A percentile compares a stretch with the other conserved stretches of the same genome.
Conservation (phyloP, 306 rosid species). For the Cyamopsis tetragonoloba region DNA sequence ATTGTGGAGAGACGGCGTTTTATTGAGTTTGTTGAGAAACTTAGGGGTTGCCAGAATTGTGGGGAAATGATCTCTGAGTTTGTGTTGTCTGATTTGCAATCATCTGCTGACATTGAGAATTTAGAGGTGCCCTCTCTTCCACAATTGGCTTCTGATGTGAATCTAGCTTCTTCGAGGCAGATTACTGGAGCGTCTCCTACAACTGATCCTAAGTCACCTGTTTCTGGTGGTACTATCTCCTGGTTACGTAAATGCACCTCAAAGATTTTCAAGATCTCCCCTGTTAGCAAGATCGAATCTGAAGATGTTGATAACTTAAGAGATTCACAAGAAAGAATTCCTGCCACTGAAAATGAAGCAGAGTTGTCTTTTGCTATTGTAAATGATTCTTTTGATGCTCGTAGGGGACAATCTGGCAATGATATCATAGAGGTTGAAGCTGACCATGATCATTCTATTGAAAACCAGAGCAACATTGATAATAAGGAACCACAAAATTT, state of each 20-base stretch:
- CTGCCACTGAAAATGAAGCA: constrained; percentile 56
- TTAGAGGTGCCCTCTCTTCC: constrained; percentile 60
- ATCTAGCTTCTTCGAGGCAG: constrained; percentile 41
- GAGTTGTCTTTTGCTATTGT: constrained; percentile 65
- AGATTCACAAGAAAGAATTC: constrained; percentile 36
- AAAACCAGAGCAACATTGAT: constrained; percentile 58
- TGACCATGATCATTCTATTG: constrained; percentile 54
- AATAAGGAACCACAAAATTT: constrained; percentile 52
- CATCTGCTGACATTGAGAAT: constrained; percentile 57
- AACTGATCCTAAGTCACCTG: constrained; percentile 46
- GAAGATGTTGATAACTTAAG: constrained; percentile 40
- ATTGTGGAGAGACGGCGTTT: constrained; percentile 69
- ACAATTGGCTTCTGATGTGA: constrained; percentile 41
- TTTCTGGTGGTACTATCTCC: constrained; percentile 70
- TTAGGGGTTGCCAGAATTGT: constrained; percentile 64
- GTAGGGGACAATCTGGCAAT: constrained; percentile 49
- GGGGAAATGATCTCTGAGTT: constrained; percentile 69
- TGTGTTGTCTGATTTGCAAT: constrained; percentile 64
- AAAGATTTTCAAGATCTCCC: constrained; percentile 74
- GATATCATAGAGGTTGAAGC: constrained; percentile 55
- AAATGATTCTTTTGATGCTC: constrained; percentile 68
- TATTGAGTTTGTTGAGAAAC: constrained; percentile 63
- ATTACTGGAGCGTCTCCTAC: constrained; percentile 42
- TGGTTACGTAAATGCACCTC: constrained; percentile 92
- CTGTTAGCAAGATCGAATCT: constrained; percentile 49